Evolutionary conservation across 1,139 yeast species (phyloP).

Genomic region (Debaryomycetaceae sp.): DNA sequence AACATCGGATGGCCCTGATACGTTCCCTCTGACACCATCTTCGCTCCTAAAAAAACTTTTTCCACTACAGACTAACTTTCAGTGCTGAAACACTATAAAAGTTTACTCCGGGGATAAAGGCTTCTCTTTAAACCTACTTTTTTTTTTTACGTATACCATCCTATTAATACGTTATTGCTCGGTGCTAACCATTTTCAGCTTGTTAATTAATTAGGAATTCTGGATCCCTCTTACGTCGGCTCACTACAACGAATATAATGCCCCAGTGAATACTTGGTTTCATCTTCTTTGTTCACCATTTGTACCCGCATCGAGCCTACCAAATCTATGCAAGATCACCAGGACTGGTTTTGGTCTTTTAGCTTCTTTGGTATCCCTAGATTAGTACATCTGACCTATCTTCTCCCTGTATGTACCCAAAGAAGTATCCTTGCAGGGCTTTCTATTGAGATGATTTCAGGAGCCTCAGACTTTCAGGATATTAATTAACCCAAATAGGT

Average conservation of each 20-base stretch:
- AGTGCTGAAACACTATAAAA: too few species aligned
- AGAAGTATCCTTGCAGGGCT: background rate
- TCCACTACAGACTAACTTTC: background rate
- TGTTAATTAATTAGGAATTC: background rate
- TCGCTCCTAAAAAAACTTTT: too few species aligned
- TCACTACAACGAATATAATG: background rate
- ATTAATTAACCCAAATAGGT: background rate
- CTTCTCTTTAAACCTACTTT: background rate
- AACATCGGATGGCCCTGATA: background rate
- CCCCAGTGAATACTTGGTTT: background rate
- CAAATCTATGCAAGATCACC: background rate
- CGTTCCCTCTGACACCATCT: background rate
- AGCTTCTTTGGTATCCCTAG: background rate
- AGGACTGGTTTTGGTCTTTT: background rate
- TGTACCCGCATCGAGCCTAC: background rate
- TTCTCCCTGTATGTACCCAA: background rate
- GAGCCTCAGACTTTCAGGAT: background rate
- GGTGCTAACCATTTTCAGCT: background rate
- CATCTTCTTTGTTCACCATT: background rate
- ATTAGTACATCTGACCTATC: background rate
- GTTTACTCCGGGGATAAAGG: too few species aligned
- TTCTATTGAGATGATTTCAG: background rate
- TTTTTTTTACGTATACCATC: background rate
- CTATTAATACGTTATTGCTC: background rate
- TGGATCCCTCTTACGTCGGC: background rate